Evolutionary conservation across 2,329 filamentous ascomycete species (phyloP), one percentile per base, ranked within the genome.

Genomic region (Diplocarpon mali): DNA sequence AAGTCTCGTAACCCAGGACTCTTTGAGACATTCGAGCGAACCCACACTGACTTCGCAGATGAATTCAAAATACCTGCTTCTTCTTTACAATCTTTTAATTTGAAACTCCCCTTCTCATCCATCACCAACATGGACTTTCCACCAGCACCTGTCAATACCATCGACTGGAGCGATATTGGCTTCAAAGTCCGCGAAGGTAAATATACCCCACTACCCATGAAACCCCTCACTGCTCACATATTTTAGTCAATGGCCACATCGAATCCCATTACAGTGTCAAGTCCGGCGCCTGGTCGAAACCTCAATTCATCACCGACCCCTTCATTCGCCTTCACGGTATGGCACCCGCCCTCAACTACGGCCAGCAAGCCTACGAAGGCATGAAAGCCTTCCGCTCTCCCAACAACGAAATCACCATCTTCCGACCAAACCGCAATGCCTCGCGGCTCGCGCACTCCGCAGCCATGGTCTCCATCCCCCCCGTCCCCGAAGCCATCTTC

Each of bases 281-380:
- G 53, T 86, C 81, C 2, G 79, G 80, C 40, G 64, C 80, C 72
- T 95, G 89, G 89, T 77, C 81, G 0, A 65, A 79, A 12, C 87
- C 86, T 20, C 69, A 75, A 52, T 94, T 94, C 67, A 79, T 95
- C 49, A 67, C 77, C 49, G 85, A 90, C 57, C 90, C 90, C 6
- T 89, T 75, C 69, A 77, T 96, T 57, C 80, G 81, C 54, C 80
- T 96, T 61, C 90, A 96, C 66, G 92, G 90, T 65, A 92, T 98
- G 85, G 82, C 89, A 0, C 89, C 92, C 0, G 90, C 80, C 35
- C 77, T 96, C 53, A 98, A 98, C 73, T 98, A 98, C 65, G 88
- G 90, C 47, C 88, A 95, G 63, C 92, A 96, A 69, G 90, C 87
- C 58, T 98, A 94, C 71, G 92, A 98, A 65, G 92, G 92, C n/a